Evolutionary conservation across 2,329 filamentous ascomycete genomes (phyloP), one percentile per base, ranked within the genome.

Genomic region (Claviceps quebecensis): DNA sequence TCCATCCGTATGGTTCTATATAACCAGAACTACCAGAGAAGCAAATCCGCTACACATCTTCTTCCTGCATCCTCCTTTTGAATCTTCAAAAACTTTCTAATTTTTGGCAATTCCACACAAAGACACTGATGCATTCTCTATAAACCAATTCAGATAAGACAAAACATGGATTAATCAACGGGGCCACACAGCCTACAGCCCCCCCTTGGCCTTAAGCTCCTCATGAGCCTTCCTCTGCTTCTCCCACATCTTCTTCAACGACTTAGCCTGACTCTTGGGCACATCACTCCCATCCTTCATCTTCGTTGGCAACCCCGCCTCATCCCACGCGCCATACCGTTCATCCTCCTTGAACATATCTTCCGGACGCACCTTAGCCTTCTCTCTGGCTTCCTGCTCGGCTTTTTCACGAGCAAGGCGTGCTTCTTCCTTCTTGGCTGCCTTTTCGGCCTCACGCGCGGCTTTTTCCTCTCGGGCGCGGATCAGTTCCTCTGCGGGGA

Each of bases 221-320:
- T 90, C 84, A 65, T 90, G 83, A 53, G 78, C 66, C 75, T 91
- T 94, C 75, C 89, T 93, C 72, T 96, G 91, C 64, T 76, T 82
- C 59, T 94, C 86, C 87, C 87, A 95, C 52, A 88, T 83, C 73
- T 96, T 96, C 69, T 75, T 83, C 59, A 95, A 67, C 72, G 87
- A 90, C 76, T 96, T 96, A 48, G 70, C 62, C 62, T 81, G 78
- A 54, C 77, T 85, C 73, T 95, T 95, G 4, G 86, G 78, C 39
- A 96, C 74, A 58, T 94, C 87, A 54, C 80, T 82, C 0, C 88
- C 89, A 36, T 86, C 81, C 55, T 80, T 81, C 64, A 89, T 80
- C 68, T 82, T 86, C 0, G 78, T 85, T 2, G 91, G 90, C 56
- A 95, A 55, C 0, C 90, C 90, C 52, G 91, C 83, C 5, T 76